A percentile compares a stretch with the other conserved stretches of the same genome.
Conservation (phyloP, 2,329 filamentous ascomycete genomes). For the Fusarium mundagurra region DNA sequence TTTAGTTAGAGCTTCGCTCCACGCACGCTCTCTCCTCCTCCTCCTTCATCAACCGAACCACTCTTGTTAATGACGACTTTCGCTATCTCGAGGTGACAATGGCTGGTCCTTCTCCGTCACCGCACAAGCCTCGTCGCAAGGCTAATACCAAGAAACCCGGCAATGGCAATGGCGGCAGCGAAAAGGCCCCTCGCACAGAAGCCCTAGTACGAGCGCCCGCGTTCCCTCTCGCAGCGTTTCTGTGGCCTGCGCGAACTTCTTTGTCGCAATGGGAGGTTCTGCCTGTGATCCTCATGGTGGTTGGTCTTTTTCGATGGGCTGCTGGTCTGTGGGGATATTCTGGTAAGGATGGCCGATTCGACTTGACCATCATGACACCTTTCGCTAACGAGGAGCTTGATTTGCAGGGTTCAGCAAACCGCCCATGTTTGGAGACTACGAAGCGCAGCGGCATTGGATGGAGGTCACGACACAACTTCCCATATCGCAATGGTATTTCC, state of each 20-base stretch:
- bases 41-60: constrained; percentile 13
- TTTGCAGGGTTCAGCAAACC: constrained; percentile 76
- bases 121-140: constrained; percentile 70
- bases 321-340: constrained; percentile 95
- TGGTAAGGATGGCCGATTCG: constrained; percentile 60
- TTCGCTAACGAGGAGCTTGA: constrained; percentile 20
- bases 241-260: constrained; percentile 88
- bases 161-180: constrained; percentile 42
- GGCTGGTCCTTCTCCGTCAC: constrained; percentile 63
- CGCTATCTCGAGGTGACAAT: constrained; percentile 52
- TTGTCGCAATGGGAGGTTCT: constrained; percentile 92
- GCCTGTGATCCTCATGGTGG: constrained; percentile 86
- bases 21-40: constrained; percentile 26
- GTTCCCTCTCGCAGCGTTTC: constrained; percentile 91
- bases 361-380: constrained; percentile 1
- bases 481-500: constrained; percentile 96
- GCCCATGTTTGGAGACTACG: constrained; percentile 96
- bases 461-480: constrained; percentile 91
- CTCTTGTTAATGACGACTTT: constrained; percentile 33
- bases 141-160: constrained; percentile 57
- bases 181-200: constrained; percentile 52
- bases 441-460: constrained; percentile 99
- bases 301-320: constrained; percentile 93
- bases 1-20: constrained; percentile 27
- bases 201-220: constrained; percentile 69